Evolutionary conservation across 2,329 filamentous ascomycete species (phyloP), one percentile per base, ranked within the genome.

Genomic region (Nemania sp.): DNA sequence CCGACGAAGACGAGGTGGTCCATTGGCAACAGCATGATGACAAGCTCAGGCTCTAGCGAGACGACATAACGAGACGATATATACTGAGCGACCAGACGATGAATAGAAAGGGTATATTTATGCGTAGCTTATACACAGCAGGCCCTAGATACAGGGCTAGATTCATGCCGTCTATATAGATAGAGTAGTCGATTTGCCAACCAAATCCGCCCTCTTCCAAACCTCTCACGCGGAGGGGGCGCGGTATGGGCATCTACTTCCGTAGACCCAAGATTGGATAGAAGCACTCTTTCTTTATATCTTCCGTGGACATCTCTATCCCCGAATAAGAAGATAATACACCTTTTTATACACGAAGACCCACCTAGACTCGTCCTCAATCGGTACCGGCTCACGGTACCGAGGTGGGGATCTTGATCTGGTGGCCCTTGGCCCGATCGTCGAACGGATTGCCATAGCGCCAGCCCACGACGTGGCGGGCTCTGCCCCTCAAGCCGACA

Each of bases 401-500:
- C 54, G 79, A 82, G 37, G 83, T 88, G 20, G 87, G 87, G 70
- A 90, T 89, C 81, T 89, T 90, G 76, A 88, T 75, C 71, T 83
- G 70, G 20, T 83, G 71, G n/a, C 84, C 87, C 67, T 81, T 83
- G 75, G 81, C 84, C 58, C 87, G 81, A 70, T 90, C 87, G 69
- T 84, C 79, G 64, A 80, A 78, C 11, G 87, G 87, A 62, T 81
- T 81, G 62, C 87, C 87, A 67, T 90, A 90, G 61, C 85, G 78
- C 81, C 82, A 86, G 18, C 87, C 87, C 2, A 84, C 80, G 12
- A 78, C 85, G 25, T 73, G 75, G 37, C 76, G 74, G 4, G 80
- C 77, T 60, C 82, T 80, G 20, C 87, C 87, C 51, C 80, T 75
- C 20, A 73, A 76, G 34, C 87, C 86, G 2, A 81, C 83, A 57